Percentiles rank a stretch among this genome's conserved stretches.
Conservation (phyloP, 345 rosid species). For the Eucalyptus coolabah region DNA sequence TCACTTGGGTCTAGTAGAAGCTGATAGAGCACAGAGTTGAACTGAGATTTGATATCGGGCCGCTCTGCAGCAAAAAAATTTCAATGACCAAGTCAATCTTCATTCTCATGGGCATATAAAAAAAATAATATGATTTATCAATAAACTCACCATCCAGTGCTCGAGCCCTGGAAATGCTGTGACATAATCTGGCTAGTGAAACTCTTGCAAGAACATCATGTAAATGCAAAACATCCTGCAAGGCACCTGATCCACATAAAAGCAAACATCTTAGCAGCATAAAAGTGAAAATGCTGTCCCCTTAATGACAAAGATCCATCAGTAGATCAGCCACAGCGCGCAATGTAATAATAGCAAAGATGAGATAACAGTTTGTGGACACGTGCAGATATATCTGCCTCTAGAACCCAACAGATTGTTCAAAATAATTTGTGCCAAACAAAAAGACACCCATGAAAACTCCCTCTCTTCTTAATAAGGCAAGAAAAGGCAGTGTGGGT, state of each 20-base stretch:
- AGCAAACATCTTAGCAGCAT: not conserved
- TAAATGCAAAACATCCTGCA: constrained; percentile 98
- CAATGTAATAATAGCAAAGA: not conserved
- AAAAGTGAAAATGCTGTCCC: not conserved
- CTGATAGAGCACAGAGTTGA: constrained; percentile 90
- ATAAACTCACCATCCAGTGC: constrained; percentile 75
- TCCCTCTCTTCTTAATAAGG: not conserved
- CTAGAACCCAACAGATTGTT: not conserved
- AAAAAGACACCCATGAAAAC: not conserved
- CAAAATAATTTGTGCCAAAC: not conserved
- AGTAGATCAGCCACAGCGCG: not conserved
- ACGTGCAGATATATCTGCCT: not conserved
- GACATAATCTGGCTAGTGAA: constrained; percentile 88
- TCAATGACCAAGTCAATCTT: not conserved
- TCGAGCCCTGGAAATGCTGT: constrained; percentile 81
- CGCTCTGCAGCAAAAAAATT: constrained; percentile 45
- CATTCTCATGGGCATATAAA: not conserved
- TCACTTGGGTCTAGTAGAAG: constrained; percentile 97
- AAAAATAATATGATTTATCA: not conserved
- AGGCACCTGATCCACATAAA: constrained; percentile 60
- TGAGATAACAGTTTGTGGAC: not conserved
- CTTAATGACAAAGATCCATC: not conserved
- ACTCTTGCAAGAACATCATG: constrained; percentile 99
- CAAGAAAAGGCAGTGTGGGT: not conserved
- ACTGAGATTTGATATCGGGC: constrained; percentile 90